phyloP scores from a whole-genome alignment of 768 basidiomycete genomes.

The Tulasnella sp. region DNA sequence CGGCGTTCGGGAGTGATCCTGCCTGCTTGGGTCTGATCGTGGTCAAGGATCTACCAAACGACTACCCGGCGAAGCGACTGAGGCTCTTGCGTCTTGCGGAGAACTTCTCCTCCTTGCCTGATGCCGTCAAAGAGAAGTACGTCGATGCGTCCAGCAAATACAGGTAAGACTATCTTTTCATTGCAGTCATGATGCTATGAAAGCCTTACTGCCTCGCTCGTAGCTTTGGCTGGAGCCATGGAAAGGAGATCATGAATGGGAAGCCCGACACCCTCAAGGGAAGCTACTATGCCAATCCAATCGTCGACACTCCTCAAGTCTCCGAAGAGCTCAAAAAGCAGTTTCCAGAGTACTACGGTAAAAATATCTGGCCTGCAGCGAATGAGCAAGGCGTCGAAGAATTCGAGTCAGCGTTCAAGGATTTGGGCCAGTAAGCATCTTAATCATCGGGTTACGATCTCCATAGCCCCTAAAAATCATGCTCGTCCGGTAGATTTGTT shows the following conservation, averaged over 20 bases:
- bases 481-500: slow-evolving; percentile 42
- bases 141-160: slow-evolving; percentile 62
- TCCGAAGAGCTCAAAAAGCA: slow-evolving; percentile 36
- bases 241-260: slow-evolving; percentile 98
- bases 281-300: slow-evolving; percentile 86
- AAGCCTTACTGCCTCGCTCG: background rate
- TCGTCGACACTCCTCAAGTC: slow-evolving; percentile 55
- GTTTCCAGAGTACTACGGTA: slow-evolving; percentile 77
- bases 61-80: slow-evolving; percentile 53
- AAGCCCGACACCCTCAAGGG: slow-evolving; percentile 83
- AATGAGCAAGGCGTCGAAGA: slow-evolving; percentile 52
- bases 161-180: slow-evolving; percentile 39
- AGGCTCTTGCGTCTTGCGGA: slow-evolving; percentile 64
- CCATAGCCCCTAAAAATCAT: slow-evolving; percentile 6
- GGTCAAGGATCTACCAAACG: slow-evolving; percentile 64
- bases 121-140: slow-evolving; percentile 56
- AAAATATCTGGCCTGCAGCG: slow-evolving; percentile 68
- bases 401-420: slow-evolving; percentile 83
- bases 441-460: background rate
- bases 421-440: slow-evolving; percentile 48
- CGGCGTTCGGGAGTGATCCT: slow-evolving; percentile 70
- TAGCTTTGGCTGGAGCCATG: slow-evolving; percentile 97
- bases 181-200: background rate
- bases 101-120: slow-evolving; percentile 61
- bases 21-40: slow-evolving; percentile 71